These are phyloP conservation scores for Echites panduratus DNA, from an alignment of 257 asterid species.

Conservation along the genomic window DNA sequence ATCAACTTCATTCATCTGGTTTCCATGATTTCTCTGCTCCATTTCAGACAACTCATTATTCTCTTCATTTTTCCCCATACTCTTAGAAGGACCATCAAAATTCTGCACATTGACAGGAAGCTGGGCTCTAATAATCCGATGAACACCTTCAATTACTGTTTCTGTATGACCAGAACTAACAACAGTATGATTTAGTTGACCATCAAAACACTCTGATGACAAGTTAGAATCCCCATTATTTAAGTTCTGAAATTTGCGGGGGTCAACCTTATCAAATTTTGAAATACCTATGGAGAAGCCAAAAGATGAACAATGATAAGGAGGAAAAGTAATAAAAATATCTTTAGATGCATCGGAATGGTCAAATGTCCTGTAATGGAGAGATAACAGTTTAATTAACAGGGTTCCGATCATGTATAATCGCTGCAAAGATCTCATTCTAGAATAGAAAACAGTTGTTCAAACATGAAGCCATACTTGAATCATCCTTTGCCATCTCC, in stretches of 20 bases:
- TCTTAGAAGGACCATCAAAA: conserved; percentile 14
- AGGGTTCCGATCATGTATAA: neutral
- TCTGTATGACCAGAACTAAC: conserved; percentile 14
- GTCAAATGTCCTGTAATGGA: neutral
- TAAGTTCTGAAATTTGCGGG: conserved; percentile 21
- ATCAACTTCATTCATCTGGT: conserved; percentile 21
- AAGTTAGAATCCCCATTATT: conserved; percentile 21
- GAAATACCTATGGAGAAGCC: conserved; percentile 35
- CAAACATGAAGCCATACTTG: conserved; percentile 27
- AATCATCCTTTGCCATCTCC: conserved; percentile 38
- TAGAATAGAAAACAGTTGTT: neutral
- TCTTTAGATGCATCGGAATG: neutral
- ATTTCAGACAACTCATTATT: neutral
- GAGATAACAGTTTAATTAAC: neutral
- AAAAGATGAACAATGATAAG: neutral
- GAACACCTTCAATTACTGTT: conserved; percentile 14
- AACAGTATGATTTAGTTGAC: conserved; percentile 9
- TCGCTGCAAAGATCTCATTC: neutral
- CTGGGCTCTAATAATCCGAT: conserved; percentile 4
- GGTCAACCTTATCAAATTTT: conserved; percentile 31
- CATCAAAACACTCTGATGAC: conserved; percentile 15
- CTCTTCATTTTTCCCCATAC: conserved; percentile 14
- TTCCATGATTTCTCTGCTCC: conserved; percentile 13
- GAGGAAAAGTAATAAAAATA: neutral
- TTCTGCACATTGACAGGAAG: conserved; percentile 15